phyloP scores from a whole-genome alignment of 1,284 basidiomycete genomes.

The Trichosporon inkin region DNA sequence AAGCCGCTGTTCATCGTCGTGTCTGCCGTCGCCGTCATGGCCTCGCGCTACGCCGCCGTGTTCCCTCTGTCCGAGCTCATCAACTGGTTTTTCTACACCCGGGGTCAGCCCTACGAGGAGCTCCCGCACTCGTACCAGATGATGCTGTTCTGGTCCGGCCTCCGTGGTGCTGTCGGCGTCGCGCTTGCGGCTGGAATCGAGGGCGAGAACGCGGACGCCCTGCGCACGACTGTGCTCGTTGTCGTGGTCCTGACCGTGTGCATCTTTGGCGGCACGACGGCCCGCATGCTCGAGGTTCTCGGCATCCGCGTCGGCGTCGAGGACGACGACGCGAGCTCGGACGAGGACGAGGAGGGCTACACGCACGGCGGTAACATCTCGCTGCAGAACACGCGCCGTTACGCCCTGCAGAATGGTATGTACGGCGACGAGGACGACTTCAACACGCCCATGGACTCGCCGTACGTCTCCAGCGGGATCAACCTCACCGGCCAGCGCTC shows the following conservation, averaged over 20 bases:
- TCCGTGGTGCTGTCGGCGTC: slow-evolving; percentile 93
- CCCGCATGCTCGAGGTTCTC: slow-evolving; percentile 94
- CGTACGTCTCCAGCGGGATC: slow-evolving; percentile 23
- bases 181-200: slow-evolving; percentile 93
- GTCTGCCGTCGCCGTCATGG: slow-evolving; percentile 78
- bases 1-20: slow-evolving; percentile 94
- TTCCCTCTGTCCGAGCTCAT: slow-evolving; percentile 95
- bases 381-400: slow-evolving; percentile 40
- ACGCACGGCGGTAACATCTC: slow-evolving; percentile 40
- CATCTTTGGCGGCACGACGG: slow-evolving; percentile 93
- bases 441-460: slow-evolving; percentile 30
- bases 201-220: slow-evolving; percentile 81
- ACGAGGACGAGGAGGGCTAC: slow-evolving; percentile 63
- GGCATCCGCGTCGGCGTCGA: slow-evolving; percentile 94
- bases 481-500: neutral
- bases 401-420: slow-evolving; percentile 42
- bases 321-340: slow-evolving; percentile 76
- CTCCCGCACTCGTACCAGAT: slow-evolving; percentile 93
- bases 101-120: slow-evolving; percentile 79
- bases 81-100: slow-evolving; percentile 80
- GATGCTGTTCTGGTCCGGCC: slow-evolving; percentile 99
- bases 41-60: slow-evolving; percentile 91
- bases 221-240: slow-evolving; percentile 90
- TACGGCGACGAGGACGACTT: slow-evolving; percentile 36
- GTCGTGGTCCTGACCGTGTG: slow-evolving; percentile 94